Evolutionary conservation across 192 early-diverging fungal genomes (phyloP).

Genomic region (Coemansia sp.): DNA sequence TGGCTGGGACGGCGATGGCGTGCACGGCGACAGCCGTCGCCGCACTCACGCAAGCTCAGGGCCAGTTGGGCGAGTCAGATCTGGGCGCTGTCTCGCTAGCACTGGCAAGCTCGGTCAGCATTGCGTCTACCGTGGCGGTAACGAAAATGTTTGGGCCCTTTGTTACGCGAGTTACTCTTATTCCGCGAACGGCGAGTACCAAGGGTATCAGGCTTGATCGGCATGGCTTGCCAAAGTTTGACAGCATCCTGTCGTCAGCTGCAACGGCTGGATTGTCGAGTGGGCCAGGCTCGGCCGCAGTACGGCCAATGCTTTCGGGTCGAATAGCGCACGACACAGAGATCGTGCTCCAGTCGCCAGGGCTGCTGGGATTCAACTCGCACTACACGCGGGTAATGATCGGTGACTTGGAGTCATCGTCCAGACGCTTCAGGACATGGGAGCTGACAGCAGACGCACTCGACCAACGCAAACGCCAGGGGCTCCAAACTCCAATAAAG

Average conservation of each 20-base stretch:
- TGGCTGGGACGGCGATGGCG: conserved; percentile 25
- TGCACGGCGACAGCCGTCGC: conserved; percentile 31
- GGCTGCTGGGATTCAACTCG: conserved; percentile 33
- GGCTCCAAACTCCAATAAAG: conserved; percentile 10
- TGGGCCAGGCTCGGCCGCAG: not conserved
- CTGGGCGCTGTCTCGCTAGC: conserved; percentile 16
- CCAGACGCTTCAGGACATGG: conserved; percentile 34
- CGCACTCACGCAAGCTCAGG: conserved; percentile 10
- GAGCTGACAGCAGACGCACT: conserved; percentile 12
- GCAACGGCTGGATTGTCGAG: not conserved
- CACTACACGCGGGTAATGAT: conserved; percentile 14
- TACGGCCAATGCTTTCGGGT: conserved; percentile 12
- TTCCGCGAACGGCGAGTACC: conserved; percentile 4
- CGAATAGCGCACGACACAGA: conserved; percentile 19
- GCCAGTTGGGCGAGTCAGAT: conserved; percentile 17
- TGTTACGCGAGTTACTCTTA: conserved; percentile 32
- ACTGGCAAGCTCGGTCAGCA: conserved; percentile 34
- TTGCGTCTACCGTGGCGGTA: conserved; percentile 29
- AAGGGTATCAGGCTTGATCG: conserved; percentile 10
- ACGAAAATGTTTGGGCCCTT: conserved; percentile 43
- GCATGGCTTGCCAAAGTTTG: conserved; percentile 44
- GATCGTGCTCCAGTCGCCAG: conserved; percentile 37
- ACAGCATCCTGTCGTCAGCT: conserved; percentile 31
- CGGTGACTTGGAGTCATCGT: conserved; percentile 23
- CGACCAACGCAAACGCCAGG: conserved; percentile 6